Evolutionary conservation across 345 rosid genomes (phyloP), one percentile per base, ranked within the genome.

Genomic region (Eucalyptus cloeziana): DNA sequence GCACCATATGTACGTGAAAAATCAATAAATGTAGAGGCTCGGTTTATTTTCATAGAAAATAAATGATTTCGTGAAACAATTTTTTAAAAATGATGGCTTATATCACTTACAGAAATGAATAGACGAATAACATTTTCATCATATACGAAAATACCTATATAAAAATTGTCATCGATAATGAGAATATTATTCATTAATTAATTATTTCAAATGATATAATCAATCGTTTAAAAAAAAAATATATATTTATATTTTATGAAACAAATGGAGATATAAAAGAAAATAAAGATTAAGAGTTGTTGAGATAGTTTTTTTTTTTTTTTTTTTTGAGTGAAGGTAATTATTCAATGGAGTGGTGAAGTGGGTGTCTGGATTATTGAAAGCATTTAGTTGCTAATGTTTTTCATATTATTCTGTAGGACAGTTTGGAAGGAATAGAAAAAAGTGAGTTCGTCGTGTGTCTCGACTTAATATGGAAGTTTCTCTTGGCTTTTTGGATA

Each of bases 201-300:
- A 56, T 22, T 56, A 56, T 24, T 10, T 56, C 62, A 9, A 56
- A 24, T 56, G 62, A 56, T 56, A 56, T 25, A 56, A 56, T 9
- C 1, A 4, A 56, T 56, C 7, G 0, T 56, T 24, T 10, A 4
- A 0, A 24, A 56, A 56, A 2, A 22, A n/a, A n/a, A n/a, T n/a
- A n/a, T n/a, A n/a, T 56, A 56, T 56, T 56, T 56, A 56, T 56
- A 24, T 22, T 56, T 25, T 24, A 2, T 0, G 0, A 56, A 56
- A 2, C 6, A 24, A 24, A 24, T 22, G 62, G 6, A 10, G 62
- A 12, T 12, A 3, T 62, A 62, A 62, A 62, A 62, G 33, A 62
- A 62, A 13, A 62, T 6, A 67, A 31, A 7, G 5, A 31, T 67
- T 30, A 31, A 67, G 10, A 1, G 40, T 0, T 3, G 21, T 67